Conservation (phyloP, 352 stramenopile species). For the Phytophthora multivora region DNA sequence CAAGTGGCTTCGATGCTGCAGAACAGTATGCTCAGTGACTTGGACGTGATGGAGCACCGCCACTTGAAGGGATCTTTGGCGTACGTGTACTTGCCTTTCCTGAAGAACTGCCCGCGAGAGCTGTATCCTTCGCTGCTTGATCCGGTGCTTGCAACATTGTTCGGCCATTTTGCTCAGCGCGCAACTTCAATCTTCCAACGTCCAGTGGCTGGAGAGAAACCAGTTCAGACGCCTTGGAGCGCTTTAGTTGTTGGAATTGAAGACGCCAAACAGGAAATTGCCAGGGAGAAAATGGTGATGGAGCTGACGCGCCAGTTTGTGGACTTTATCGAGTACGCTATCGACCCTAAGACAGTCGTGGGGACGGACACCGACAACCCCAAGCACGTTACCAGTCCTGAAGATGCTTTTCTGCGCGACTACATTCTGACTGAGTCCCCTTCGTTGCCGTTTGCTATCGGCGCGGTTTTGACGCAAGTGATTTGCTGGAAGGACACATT, state of each 20-base stretch:
- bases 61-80: constrained; percentile 70
- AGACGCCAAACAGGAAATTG: constrained; percentile 70
- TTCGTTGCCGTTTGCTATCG: constrained; percentile 54
- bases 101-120: constrained; percentile 68
- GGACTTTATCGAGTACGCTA: constrained; percentile 72
- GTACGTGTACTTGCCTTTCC: constrained; percentile 75
- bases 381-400: constrained; percentile 72
- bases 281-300: constrained; percentile 74
- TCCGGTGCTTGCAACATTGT: constrained; percentile 55
- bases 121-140: constrained; percentile 67
- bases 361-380: constrained; percentile 70
- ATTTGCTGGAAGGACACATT: constrained; percentile 80
- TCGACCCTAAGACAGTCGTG: constrained; percentile 80
- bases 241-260: constrained; percentile 67
- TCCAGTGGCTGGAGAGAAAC: constrained; percentile 24
- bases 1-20: constrained; percentile 54
- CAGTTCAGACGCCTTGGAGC: constrained; percentile 49
- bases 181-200: constrained; percentile 47
- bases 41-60: constrained; percentile 75
- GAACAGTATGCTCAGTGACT: constrained; percentile 65
- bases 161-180: constrained; percentile 65
- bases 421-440: constrained; percentile 60
- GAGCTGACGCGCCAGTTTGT: constrained; percentile 70
- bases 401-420: constrained; percentile 62
- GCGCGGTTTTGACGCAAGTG: constrained; percentile 55